These are phyloP conservation scores for Rhizophora apiculata DNA, from an alignment of 345 rosid genomes.

Conservation along the genomic window DNA sequence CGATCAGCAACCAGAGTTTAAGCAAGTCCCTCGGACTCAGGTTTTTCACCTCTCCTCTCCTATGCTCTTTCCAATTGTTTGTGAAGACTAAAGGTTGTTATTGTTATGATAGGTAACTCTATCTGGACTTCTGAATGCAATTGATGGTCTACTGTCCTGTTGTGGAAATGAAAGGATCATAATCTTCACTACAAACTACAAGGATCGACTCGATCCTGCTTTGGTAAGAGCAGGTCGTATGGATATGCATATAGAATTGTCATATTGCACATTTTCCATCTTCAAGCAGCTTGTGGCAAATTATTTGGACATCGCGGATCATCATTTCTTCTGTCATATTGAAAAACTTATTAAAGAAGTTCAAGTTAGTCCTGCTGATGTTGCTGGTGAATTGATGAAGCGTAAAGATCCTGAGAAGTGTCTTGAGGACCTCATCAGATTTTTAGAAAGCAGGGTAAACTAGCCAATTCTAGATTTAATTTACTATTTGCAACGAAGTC, in stretches of 20 bases:
- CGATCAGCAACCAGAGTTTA: not conserved
- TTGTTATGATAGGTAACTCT: slow-evolving; percentile 28
- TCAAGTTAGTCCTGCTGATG: slow-evolving; percentile 37
- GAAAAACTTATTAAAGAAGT: slow-evolving; percentile 29
- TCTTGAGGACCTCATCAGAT: slow-evolving; percentile 23
- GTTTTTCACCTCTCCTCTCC: not conserved
- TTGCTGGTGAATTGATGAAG: slow-evolving; percentile 43
- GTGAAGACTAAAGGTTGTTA: not conserved
- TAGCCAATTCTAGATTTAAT: not conserved
- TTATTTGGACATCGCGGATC: slow-evolving; percentile 27
- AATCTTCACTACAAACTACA: slow-evolving; percentile 46
- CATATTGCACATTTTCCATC: slow-evolving; percentile 39
- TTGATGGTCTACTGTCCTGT: slow-evolving; percentile 43
- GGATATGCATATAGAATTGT: slow-evolving; percentile 39
- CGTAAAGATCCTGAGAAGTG: slow-evolving; percentile 17
- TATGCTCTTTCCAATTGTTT: too few species aligned
- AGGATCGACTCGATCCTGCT: slow-evolving; percentile 40
- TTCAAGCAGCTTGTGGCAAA: slow-evolving; percentile 42
- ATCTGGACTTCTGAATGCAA: slow-evolving; percentile 37
- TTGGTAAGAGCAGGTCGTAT: slow-evolving; percentile 44
- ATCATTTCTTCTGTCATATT: slow-evolving; percentile 20
- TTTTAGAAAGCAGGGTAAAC: slow-evolving; percentile 37
- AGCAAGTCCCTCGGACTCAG: slow-evolving; percentile 7
- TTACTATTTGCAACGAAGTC: too few species aligned
- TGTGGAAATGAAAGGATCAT: slow-evolving; percentile 49